Conservation (phyloP, 257 asterid genomes). For the Penstemon barbatus region DNA sequence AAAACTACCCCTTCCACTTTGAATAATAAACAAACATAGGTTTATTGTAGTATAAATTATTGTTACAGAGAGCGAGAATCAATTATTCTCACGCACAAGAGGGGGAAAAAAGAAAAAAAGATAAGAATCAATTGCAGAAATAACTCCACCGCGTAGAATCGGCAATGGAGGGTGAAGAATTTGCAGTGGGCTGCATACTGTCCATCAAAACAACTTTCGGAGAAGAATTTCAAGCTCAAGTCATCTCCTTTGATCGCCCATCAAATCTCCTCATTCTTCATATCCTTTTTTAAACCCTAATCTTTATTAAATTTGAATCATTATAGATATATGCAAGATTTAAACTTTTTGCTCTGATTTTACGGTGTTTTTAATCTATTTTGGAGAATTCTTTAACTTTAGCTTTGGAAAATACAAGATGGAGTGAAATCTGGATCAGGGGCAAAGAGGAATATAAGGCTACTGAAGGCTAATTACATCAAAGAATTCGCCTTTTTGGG, state of each 20-base stretch:
- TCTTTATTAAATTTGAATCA: background rate
- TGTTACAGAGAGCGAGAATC: no score
- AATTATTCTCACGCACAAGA: no score
- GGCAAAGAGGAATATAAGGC: slow-evolving; percentile 71
- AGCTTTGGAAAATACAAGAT: slow-evolving; percentile 59
- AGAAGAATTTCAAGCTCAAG: slow-evolving; percentile 89
- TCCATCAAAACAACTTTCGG: slow-evolving; percentile 85
- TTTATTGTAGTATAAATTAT: no score
- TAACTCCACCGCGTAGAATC: background rate
- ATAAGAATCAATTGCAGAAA: no score
- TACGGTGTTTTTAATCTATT: background rate
- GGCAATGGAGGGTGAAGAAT: slow-evolving; percentile 82
- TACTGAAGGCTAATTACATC: slow-evolving; percentile 79
- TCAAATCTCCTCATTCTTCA: slow-evolving; percentile 95
- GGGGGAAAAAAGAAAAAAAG: no score
- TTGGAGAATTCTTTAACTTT: slow-evolving; percentile 47
- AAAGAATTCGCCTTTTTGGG: slow-evolving; percentile 74
- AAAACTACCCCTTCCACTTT: no score
- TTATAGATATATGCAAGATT: background rate
- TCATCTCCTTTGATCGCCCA: slow-evolving; percentile 77
- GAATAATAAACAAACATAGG: no score
- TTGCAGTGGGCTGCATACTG: slow-evolving; percentile 80
- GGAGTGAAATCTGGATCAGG: slow-evolving; percentile 73
- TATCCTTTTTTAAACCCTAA: slow-evolving; percentile 54
- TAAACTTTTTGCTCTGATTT: background rate